Percentiles rank a stretch among this genome's conserved stretches.
Conservation (phyloP, 257 asterid genomes). For the Ocimum tenuiflorum region DNA sequence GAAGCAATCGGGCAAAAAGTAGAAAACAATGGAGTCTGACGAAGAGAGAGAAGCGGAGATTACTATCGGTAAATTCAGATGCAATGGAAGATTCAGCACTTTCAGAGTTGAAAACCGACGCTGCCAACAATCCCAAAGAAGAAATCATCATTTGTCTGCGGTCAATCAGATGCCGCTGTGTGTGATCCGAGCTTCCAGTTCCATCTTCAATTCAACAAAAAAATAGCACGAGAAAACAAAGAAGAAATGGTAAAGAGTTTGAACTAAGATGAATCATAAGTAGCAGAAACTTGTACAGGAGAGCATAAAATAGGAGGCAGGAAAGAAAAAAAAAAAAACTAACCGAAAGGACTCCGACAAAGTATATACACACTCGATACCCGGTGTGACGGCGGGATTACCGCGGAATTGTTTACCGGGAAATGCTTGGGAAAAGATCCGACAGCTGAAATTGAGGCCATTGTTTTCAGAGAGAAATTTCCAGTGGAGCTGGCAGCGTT, state of each 20-base stretch:
- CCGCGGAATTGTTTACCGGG: slow-evolving; percentile 17
- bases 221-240: not conserved
- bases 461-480: slow-evolving; percentile 21
- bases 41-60: slow-evolving; percentile 18
- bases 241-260: not conserved
- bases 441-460: slow-evolving; percentile 49
- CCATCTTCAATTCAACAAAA: slow-evolving; percentile 31
- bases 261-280: not conserved
- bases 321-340: not conserved
- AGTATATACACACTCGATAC: slow-evolving; percentile 7
- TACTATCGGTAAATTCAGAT: slow-evolving; percentile 80
- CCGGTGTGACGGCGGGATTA: slow-evolving; percentile 6
- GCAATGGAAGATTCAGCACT: slow-evolving; percentile 41
- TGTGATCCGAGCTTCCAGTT: slow-evolving; percentile 20
- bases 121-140: slow-evolving; percentile 46
- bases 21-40: not conserved
- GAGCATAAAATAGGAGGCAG: not conserved
- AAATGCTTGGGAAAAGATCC: slow-evolving; percentile 32
- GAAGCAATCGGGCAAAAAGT: not conserved
- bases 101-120: slow-evolving; percentile 22
- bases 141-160: slow-evolving; percentile 57
- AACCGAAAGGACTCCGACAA: slow-evolving; percentile 16
- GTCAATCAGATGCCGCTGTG: slow-evolving; percentile 23
- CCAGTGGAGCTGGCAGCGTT: slow-evolving; percentile 18
- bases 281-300: not conserved